Evolutionary conservation across 1,284 basidiomycete species (phyloP).

Genomic region (Ustilago hordei): DNA sequence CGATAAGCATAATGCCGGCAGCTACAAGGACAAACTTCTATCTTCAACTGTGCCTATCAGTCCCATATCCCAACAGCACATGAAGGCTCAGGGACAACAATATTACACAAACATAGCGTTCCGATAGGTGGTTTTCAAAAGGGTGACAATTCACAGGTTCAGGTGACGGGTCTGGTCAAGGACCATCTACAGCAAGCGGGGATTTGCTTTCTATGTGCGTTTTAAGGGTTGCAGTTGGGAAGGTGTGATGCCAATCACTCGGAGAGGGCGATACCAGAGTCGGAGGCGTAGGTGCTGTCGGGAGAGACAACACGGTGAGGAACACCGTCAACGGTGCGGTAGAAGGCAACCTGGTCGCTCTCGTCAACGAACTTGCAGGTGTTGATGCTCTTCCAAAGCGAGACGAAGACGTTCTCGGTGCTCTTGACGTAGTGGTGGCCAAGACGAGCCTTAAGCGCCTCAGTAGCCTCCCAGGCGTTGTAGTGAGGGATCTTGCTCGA

Average conservation of each 20-base stretch:
- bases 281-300: constrained; percentile 57
- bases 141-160: constrained; percentile 13
- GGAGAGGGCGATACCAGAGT: constrained; percentile 65
- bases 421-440: constrained; percentile 73
- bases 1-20: too few species aligned
- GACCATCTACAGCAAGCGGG: not conserved
- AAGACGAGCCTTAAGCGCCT: constrained; percentile 85
- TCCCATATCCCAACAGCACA: not conserved
- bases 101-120: not conserved
- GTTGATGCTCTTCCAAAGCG: constrained; percentile 72
- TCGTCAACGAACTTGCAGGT: constrained; percentile 71
- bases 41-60: not conserved
- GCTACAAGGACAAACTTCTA: too few species aligned
- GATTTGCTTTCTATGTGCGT: not conserved
- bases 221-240: not conserved
- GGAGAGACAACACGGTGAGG: constrained; percentile 55
- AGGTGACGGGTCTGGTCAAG: constrained; percentile 1
- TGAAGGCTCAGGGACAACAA: not conserved
- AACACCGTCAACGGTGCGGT: constrained; percentile 64
- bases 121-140: not conserved
- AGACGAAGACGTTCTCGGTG: constrained; percentile 73
- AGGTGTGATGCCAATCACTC: constrained; percentile 36
- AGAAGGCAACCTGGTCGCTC: constrained; percentile 67
- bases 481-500: constrained; percentile 70
- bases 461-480: constrained; percentile 87